These are phyloP conservation scores for Parasitella parasitica DNA, from an alignment of 371 early-diverging fungal genomes.

Conservation along the genomic window DNA sequence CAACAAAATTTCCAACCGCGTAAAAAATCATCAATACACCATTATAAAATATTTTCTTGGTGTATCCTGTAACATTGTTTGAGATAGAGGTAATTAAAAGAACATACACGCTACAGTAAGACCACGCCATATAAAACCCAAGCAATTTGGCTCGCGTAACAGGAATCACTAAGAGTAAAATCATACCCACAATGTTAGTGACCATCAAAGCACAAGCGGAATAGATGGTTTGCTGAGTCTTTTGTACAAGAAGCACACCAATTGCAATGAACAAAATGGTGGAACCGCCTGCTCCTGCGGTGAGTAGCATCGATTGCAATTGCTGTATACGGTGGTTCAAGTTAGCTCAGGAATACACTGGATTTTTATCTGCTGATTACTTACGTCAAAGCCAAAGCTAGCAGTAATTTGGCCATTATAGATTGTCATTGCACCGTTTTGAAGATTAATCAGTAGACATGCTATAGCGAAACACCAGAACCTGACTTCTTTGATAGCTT, in stretches of 20 bases:
- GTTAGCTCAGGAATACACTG: background rate
- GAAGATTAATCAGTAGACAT: conserved; percentile 31
- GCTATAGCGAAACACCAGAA: conserved; percentile 35
- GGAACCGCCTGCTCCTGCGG: conserved; percentile 23
- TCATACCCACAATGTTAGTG: conserved; percentile 32
- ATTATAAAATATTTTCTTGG: conserved; percentile 41
- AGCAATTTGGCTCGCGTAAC: conserved; percentile 24
- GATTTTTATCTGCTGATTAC: background rate
- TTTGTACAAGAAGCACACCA: conserved; percentile 15
- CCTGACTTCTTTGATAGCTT: conserved; percentile 33
- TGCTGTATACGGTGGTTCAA: conserved; percentile 12
- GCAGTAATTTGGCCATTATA: conserved; percentile 32
- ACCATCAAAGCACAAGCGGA: conserved; percentile 24
- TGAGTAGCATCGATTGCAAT: conserved; percentile 32
- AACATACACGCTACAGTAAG: conserved; percentile 24
- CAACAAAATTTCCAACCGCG: conserved; percentile 35
- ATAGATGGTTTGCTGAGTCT: conserved; percentile 24
- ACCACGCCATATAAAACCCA: conserved; percentile 30
- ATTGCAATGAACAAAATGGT: conserved; percentile 32
- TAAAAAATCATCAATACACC: conserved; percentile 27
- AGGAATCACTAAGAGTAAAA: conserved; percentile 34
- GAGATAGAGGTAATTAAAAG: conserved; percentile 25
- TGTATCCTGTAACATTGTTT: conserved; percentile 32
- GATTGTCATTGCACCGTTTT: conserved; percentile 40
- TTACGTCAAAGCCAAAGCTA: conserved; percentile 40